These are phyloP conservation scores for Zopfia rhizophila DNA, from an alignment of 2,329 filamentous ascomycete species.

Conservation along the genomic window DNA sequence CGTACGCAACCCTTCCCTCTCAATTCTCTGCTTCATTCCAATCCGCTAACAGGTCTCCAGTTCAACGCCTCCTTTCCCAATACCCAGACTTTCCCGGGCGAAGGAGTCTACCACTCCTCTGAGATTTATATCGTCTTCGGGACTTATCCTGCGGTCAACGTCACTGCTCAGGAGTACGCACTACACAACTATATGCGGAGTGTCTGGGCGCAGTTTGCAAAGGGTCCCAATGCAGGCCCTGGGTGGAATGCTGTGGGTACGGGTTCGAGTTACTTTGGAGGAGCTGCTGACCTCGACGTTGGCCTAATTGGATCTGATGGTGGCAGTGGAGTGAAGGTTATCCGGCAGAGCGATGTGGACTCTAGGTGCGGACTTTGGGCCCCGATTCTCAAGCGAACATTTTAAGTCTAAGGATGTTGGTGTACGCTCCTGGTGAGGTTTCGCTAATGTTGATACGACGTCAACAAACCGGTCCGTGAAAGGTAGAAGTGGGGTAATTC, in stretches of 20 bases:
- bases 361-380: conserved; percentile 15
- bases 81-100: conserved; percentile 22
- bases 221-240: conserved; percentile 34
- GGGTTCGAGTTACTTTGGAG: conserved; percentile 1
- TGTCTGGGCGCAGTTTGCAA: conserved; percentile 42
- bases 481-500: too few relatives aligned
- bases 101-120: conserved; percentile 34
- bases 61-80: conserved; percentile 44
- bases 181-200: conserved; percentile 31
- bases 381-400: too few relatives aligned
- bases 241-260: conserved; percentile 36
- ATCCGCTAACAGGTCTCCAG: conserved; percentile 2
- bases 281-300: conserved; percentile 3
- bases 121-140: conserved; percentile 38
- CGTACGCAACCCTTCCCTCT: conserved; percentile 19
- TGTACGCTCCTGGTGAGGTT: too few relatives aligned
- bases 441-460: too few relatives aligned
- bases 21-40: not conserved
- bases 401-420: too few relatives aligned
- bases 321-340: conserved; percentile 2
- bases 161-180: conserved; percentile 32
- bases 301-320: conserved; percentile 5
- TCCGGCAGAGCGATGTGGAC: conserved; percentile 9
- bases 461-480: too few relatives aligned
- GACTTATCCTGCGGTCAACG: conserved; percentile 27